A percentile compares a stretch with the other conserved stretches of the same genome.
phyloP scores from a whole-genome alignment of 208 protist species.

The Acanthamoeba divionensis region DNA sequence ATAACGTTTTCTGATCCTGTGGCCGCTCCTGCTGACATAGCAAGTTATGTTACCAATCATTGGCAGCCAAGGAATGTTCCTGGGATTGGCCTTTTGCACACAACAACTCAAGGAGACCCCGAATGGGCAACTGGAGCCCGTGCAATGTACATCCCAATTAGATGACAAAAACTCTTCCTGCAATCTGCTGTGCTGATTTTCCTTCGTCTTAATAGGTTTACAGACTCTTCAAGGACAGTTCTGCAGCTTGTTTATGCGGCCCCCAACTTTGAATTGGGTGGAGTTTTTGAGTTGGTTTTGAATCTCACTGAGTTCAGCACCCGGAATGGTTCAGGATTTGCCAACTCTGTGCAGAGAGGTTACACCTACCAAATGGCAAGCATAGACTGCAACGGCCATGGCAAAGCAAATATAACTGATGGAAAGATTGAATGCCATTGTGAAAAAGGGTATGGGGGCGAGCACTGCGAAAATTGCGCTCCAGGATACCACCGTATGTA shows the following conservation, averaged over 20 bases:
- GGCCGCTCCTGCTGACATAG: background rate
- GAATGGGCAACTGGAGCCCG: no score
- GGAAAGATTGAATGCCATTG: background rate
- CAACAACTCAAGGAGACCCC: no score
- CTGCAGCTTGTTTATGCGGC: no score
- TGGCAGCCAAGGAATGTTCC: background rate
- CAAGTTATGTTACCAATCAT: background rate
- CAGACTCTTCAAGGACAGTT: no score
- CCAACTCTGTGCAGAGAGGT: constrained; percentile 2
- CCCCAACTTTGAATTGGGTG: no score
- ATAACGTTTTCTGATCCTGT: constrained; percentile 33
- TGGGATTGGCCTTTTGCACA: background rate
- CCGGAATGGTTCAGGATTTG: background rate
- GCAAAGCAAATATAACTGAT: background rate
- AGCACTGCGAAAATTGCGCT: constrained; percentile 20
- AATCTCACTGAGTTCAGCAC: constrained; percentile 27
- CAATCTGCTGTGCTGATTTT: no score
- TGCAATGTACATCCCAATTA: no score
- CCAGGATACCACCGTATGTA: background rate
- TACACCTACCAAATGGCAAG: background rate
- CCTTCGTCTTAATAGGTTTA: no score
- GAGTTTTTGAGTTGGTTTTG: constrained; percentile 42
- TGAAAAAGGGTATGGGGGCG: background rate
- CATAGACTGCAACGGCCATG: background rate
- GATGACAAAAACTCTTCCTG: no score